Percentiles rank a stretch among this genome's conserved stretches.
phyloP scores from a whole-genome alignment of 2,329 filamentous ascomycete species.

The Exophiala xenobiotica region DNA sequence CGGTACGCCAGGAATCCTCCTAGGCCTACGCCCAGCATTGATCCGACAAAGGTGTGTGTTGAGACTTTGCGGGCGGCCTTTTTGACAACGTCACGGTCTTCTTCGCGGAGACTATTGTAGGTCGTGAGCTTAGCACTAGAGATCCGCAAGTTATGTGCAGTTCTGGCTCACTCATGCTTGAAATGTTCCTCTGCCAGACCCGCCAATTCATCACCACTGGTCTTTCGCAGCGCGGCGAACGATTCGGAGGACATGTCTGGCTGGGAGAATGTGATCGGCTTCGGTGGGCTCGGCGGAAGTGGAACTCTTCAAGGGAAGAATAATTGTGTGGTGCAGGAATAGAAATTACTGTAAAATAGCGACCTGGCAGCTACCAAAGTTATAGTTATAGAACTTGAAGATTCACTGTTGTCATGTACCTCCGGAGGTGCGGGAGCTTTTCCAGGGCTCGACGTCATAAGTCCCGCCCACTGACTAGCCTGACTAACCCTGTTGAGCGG shows the following conservation, averaged over 20 bases:
- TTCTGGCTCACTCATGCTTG: conserved; percentile 50
- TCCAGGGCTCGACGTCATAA: no score
- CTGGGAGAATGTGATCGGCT: neutral
- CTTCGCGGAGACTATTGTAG: conserved; percentile 47
- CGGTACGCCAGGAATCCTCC: conserved; percentile 59
- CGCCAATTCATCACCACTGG: conserved; percentile 51
- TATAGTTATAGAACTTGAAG: no score
- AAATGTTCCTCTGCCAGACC: conserved; percentile 59
- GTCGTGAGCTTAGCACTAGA: conserved; percentile 1
- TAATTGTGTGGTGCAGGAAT: no score
- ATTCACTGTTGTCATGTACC: no score
- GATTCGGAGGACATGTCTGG: conserved; percentile 43
- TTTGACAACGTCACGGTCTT: conserved; percentile 59
- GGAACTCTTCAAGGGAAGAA: neutral
- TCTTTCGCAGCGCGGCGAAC: conserved; percentile 49
- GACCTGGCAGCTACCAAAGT: no score
- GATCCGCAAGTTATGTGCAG: conserved; percentile 17
- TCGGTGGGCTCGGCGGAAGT: neutral
- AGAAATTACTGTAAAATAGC: no score
- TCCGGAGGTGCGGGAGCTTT: no score
- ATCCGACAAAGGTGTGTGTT: conserved; percentile 58
- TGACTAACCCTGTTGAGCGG: no score
- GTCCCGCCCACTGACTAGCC: no score
- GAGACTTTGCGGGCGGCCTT: conserved; percentile 57
- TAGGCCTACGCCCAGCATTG: conserved; percentile 59